Percentiles rank a stretch among this genome's conserved stretches.
Evolutionary conservation across 2,329 filamentous ascomycete species (phyloP).

Genomic region (Thielaviopsis populi): DNA sequence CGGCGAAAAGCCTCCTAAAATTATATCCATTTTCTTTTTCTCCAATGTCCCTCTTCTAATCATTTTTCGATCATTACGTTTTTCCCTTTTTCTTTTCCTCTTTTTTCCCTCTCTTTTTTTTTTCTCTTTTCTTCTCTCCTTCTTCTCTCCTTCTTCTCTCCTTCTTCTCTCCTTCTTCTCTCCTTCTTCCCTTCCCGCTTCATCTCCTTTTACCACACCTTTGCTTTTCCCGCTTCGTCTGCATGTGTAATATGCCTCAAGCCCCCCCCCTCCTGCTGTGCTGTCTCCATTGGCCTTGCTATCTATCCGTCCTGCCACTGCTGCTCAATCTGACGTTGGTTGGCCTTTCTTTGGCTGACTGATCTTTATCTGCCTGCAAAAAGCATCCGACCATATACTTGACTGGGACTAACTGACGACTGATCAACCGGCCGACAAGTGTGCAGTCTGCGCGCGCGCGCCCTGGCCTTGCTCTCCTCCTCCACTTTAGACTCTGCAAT

Average conservation of each 20-base stretch:
- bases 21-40: not conserved
- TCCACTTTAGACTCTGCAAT: not conserved
- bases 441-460: not conserved
- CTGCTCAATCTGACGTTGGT: not conserved
- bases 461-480: not conserved
- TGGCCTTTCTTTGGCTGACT: not conserved
- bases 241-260: not conserved
- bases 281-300: not conserved
- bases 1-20: not conserved
- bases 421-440: not conserved
- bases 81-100: no score
- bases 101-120: no score
- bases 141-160: no score
- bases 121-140: no score
- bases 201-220: not conserved
- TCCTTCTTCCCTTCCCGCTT: no score
- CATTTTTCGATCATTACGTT: no score
- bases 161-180: no score
- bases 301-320: not conserved
- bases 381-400: not conserved
- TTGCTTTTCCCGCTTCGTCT: not conserved
- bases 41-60: no score
- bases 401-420: not conserved
- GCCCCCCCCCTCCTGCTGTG: not conserved
- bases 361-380: no score